Conservation (phyloP, 169 alveolate genomes). For the Plasmodium relictum region DNA sequence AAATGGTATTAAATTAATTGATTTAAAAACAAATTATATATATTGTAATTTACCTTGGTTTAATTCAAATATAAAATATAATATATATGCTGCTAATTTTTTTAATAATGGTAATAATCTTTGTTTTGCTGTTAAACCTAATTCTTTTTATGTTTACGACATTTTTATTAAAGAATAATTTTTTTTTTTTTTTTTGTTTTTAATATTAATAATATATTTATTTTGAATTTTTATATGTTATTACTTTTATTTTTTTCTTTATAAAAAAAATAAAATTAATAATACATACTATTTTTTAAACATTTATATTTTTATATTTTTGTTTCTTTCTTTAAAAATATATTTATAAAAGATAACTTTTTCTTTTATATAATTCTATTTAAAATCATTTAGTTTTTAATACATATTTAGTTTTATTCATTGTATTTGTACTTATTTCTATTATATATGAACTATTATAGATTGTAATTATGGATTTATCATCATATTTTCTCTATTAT, state of each 20-base stretch:
- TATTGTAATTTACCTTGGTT: slow-evolving; percentile 75
- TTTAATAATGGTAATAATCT: slow-evolving; percentile 68
- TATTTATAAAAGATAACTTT: too few species aligned
- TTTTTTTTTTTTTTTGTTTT: neutral
- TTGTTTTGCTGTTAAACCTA: slow-evolving; percentile 38
- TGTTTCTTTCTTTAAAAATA: too few species aligned
- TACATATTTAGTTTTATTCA: too few species aligned
- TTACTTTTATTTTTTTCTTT: neutral
- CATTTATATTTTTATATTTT: too few species aligned
- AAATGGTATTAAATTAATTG: slow-evolving; percentile 53
- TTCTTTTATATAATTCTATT: too few species aligned
- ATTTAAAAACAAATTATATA: slow-evolving; percentile 49
- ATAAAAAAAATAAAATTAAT: too few species aligned
- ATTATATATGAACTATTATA: too few species aligned
- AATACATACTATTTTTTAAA: too few species aligned
- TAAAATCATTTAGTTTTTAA: too few species aligned
- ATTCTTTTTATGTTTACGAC: slow-evolving; percentile 62
- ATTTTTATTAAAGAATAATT: neutral
- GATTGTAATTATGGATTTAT: too few species aligned
- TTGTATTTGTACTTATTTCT: too few species aligned
- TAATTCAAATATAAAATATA: slow-evolving; percentile 1
- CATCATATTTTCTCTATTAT: too few species aligned
- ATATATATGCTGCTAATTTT: slow-evolving; percentile 58
- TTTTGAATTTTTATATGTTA: neutral
- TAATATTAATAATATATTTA: neutral